Evolutionary conservation across 495 filamentous ascomycete species (phyloP).

Genomic region (Penicillium cinerascens): DNA sequence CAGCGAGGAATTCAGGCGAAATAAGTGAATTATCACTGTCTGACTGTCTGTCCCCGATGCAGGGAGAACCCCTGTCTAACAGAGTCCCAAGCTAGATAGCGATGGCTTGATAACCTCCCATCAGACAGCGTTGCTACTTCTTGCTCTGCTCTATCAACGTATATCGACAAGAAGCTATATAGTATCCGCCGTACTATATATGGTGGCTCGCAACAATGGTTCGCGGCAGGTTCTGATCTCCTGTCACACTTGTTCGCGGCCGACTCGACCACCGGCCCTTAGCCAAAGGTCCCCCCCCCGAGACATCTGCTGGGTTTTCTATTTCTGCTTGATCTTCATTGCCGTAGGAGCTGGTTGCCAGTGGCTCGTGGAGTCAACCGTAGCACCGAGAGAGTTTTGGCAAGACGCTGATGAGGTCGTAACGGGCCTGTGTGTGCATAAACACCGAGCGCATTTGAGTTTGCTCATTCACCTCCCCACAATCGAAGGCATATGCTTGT

Average conservation of each 20-base stretch:
- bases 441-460: not conserved
- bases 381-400: not conserved
- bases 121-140: conserved; percentile 46
- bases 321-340: not conserved
- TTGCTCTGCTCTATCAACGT: conserved; percentile 61
- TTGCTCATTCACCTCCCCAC: not conserved
- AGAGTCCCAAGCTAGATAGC: conserved; percentile 48
- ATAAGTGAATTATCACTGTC: conserved; percentile 43
- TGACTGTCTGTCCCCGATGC: conserved; percentile 25
- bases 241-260: conserved; percentile 5
- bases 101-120: conserved; percentile 34
- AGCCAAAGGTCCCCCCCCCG: not conserved
- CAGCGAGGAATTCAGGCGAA: conserved; percentile 38
- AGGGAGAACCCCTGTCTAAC: conserved; percentile 36
- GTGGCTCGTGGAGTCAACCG: not conserved
- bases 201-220: conserved; percentile 37
- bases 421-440: not conserved
- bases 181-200: conserved; percentile 56
- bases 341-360: not conserved
- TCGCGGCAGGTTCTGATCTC: conserved; percentile 23
- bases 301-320: not conserved
- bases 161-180: conserved; percentile 66
- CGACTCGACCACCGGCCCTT: not conserved
- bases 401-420: not conserved
- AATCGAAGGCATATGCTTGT: not conserved